A percentile compares a stretch with the other conserved stretches of the same genome.
phyloP scores from a whole-genome alignment of 2,329 filamentous ascomycete species.

The Xylogone sp. region DNA sequence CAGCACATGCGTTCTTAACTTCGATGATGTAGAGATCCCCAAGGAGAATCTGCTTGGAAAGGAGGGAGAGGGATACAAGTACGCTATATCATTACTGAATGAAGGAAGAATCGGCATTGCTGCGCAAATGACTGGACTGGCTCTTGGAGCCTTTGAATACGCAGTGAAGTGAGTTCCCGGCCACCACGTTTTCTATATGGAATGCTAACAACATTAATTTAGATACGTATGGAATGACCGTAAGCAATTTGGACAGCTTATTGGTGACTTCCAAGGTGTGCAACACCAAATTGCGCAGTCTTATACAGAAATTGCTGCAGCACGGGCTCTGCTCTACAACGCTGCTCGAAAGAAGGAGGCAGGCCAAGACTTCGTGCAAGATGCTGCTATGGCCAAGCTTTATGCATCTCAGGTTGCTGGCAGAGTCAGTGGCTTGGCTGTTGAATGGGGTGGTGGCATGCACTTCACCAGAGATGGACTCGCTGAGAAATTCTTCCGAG shows the following conservation, averaged over 20 bases:
- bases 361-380: slow-evolving; percentile 88
- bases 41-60: slow-evolving; percentile 84
- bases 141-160: slow-evolving; percentile 92
- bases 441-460: slow-evolving; percentile 95
- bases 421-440: slow-evolving; percentile 75
- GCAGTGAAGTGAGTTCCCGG: slow-evolving; percentile 63
- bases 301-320: slow-evolving; percentile 89
- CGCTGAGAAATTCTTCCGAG: slow-evolving; percentile 96
- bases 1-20: slow-evolving; percentile 95
- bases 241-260: slow-evolving; percentile 88
- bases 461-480: slow-evolving; percentile 95
- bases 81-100: slow-evolving; percentile 90
- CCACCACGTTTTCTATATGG: slow-evolving; percentile 2
- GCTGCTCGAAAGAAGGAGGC: slow-evolving; percentile 97
- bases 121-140: slow-evolving; percentile 96
- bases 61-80: slow-evolving; percentile 94
- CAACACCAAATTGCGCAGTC: slow-evolving; percentile 97
- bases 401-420: slow-evolving; percentile 91
- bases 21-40: slow-evolving; percentile 91
- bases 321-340: slow-evolving; percentile 90
- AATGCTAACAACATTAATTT: slow-evolving; percentile 12
- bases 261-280: slow-evolving; percentile 98
- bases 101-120: slow-evolving; percentile 97
- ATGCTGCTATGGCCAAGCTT: slow-evolving; percentile 98
- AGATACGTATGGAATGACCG: slow-evolving; percentile 98